Conservation (phyloP, 2,329 filamentous ascomycete genomes). For the Botrytis fabae region DNA sequence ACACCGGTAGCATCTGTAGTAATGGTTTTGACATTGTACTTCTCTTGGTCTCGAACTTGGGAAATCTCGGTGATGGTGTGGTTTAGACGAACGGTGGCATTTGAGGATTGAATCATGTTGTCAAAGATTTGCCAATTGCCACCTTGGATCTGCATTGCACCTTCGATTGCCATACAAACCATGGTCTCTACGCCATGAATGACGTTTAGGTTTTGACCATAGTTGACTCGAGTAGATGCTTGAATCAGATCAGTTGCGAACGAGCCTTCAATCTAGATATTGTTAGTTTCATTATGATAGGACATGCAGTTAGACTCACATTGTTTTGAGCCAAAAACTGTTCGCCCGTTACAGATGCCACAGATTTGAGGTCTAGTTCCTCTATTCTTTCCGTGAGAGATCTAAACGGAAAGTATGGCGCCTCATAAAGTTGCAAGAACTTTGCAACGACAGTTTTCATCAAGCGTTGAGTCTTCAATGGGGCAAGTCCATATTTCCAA, state of each 20-base stretch:
- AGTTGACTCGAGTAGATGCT: conserved; percentile 89
- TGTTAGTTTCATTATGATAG: conserved; percentile 24
- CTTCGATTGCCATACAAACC: conserved; percentile 84
- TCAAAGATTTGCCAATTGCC: conserved; percentile 96
- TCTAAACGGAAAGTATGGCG: conserved; percentile 79
- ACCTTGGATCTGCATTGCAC: conserved; percentile 73
- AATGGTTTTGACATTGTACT: conserved; percentile 48
- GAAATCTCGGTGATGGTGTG: conserved; percentile 65
- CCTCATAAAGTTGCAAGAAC: conserved; percentile 79
- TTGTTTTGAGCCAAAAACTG: conserved; percentile 69
- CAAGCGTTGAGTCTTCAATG: conserved; percentile 69
- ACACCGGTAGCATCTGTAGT: conserved; percentile 24
- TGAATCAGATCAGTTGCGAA: conserved; percentile 85
- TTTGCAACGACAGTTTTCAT: conserved; percentile 69
- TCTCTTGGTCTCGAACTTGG: conserved; percentile 46
- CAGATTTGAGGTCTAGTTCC: conserved; percentile 64
- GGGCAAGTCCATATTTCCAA: conserved; percentile 82
- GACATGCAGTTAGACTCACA: conserved; percentile 40
- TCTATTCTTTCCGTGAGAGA: conserved; percentile 69
- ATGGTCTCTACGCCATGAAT: conserved; percentile 91
- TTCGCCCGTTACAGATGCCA: conserved; percentile 70
- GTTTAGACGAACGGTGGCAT: conserved; percentile 62
- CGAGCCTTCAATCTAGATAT: conserved; percentile 54
- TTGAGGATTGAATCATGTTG: conserved; percentile 69
- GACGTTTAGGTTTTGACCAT: conserved; percentile 80